Evolutionary conservation across 176 grass and related monocot genomes (phyloP), one percentile per base, ranked within the genome.

Genomic region (Phoenix dactylifera): DNA sequence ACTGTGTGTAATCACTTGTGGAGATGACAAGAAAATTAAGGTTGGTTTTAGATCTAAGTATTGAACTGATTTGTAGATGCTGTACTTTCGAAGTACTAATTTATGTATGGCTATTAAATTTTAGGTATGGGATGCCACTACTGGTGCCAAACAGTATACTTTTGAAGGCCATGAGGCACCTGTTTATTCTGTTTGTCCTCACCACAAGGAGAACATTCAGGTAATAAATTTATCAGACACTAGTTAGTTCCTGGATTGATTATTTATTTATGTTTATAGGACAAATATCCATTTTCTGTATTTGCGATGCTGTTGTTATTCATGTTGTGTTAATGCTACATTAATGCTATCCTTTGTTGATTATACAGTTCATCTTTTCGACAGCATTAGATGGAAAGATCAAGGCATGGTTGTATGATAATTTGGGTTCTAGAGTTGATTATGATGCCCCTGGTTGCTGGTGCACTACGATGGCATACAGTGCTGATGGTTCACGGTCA

Each of bases 391-490:
- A 98, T 86, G 94, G 94, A 62, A 98, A 98, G 79, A 98, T 98
- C 74, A 98, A 98, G 59, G 94, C 94, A 22, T 98, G 94, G 94
- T 50, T 98, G 26, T 98, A 98, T 83, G 94, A 98, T 69, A 89
- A 86, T 80, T 73, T 93, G 71, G 94, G 94, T 65, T 98, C 94
- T 55, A 88, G 94, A 79, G 94, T 98, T 65, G 94, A 98, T 79
- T 98, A 98, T 79, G 88, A 98, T 76, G 94, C 94, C n/a, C 94
- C 94, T 57, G 94, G 94, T 29, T 88, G 80, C 72, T 98, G 94
- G 94, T 98, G 94, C 68, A 98, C 94, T 16, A 98, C 94, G 63
- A 98, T 98, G 94, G 88, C 94, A 65, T 98, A 98, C 67, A 98
- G 94, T 18, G 88, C 88, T 7, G 94, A 98, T 80, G 94, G 94